Evolutionary conservation across 1,284 basidiomycete species (phyloP).

Genomic region (Porphyrellus sp.): DNA sequence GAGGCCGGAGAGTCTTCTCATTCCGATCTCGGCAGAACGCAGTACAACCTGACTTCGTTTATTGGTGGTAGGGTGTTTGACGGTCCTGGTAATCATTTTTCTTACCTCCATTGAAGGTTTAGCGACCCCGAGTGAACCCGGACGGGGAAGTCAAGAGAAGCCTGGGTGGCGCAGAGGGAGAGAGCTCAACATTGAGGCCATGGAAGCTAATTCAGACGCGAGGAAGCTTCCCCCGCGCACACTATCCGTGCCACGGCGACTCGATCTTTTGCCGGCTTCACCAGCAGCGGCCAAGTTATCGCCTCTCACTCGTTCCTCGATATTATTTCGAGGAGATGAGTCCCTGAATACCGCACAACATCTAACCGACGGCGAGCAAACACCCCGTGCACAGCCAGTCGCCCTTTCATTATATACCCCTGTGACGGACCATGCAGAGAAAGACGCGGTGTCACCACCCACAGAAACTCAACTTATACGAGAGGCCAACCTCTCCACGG

Average conservation of each 20-base stretch:
- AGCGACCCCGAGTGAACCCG: slow-evolving; percentile 24
- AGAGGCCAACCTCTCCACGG: slow-evolving; percentile 36
- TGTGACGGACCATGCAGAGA: slow-evolving; percentile 1
- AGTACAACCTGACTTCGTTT: slow-evolving; percentile 74
- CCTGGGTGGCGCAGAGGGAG: slow-evolving; percentile 5
- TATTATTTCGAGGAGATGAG: neutral
- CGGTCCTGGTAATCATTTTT: neutral
- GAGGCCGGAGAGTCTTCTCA: slow-evolving; percentile 21
- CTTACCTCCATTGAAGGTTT: slow-evolving; percentile 30
- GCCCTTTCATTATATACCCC: neutral
- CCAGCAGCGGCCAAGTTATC: slow-evolving; percentile 2
- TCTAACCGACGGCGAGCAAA: slow-evolving; percentile 1
- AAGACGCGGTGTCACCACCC: slow-evolving; percentile 22
- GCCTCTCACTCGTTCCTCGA: neutral
- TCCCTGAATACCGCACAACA: neutral
- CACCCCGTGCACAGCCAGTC: slow-evolving; percentile 1
- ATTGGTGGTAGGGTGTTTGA: slow-evolving; percentile 52
- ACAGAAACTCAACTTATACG: slow-evolving; percentile 28
- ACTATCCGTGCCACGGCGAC: neutral
- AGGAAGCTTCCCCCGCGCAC: slow-evolving; percentile 1
- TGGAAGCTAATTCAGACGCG: neutral
- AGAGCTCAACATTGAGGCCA: neutral
- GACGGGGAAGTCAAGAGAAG: slow-evolving; percentile 5
- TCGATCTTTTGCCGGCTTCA: slow-evolving; percentile 1
- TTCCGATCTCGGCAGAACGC: slow-evolving; percentile 49